These are phyloP conservation scores for Aureobasidium sp. DNA, from an alignment of 2,329 filamentous ascomycete genomes.

Conservation along the genomic window DNA sequence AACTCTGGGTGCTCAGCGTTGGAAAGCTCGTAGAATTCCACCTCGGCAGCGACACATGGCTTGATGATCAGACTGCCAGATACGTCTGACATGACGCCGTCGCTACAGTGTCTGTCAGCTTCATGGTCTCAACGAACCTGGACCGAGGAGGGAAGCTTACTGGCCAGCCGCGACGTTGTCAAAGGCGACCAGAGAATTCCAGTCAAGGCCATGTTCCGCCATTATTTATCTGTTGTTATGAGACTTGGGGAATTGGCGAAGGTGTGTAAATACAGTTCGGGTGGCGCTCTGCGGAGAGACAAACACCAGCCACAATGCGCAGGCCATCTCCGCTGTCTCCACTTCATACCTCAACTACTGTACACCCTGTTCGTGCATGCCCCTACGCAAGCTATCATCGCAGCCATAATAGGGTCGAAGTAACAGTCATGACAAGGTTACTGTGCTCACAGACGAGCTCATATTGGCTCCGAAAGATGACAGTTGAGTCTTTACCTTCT, in stretches of 20 bases:
- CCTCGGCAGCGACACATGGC: conserved; percentile 78
- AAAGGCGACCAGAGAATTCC: conserved; percentile 60
- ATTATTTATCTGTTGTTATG: conserved; percentile 13
- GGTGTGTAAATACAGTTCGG: background rate
- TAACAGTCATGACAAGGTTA: background rate
- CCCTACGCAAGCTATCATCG: background rate
- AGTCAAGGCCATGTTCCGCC: conserved; percentile 45
- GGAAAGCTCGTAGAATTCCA: conserved; percentile 79
- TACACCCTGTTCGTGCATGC: background rate
- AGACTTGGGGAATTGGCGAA: background rate
- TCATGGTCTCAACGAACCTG: background rate
- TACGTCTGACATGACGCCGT: conserved; percentile 79
- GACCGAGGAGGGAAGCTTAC: conserved; percentile 48
- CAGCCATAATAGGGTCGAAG: too few species aligned
- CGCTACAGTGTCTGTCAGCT: conserved; percentile 46
- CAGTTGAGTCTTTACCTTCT: background rate
- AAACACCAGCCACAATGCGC: background rate
- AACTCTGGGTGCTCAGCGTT: conserved; percentile 63
- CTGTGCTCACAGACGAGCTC: too few species aligned
- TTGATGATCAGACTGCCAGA: conserved; percentile 88
- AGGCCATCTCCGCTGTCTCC: background rate
- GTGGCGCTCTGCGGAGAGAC: background rate
- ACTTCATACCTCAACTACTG: background rate
- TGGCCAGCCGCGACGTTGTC: conserved; percentile 76
- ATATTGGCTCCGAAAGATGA: too few species aligned